Evolutionary conservation across 371 early-diverging fungal species (phyloP), one percentile per base, ranked within the genome.

Genomic region (Saksenaea oblongispora): DNA sequence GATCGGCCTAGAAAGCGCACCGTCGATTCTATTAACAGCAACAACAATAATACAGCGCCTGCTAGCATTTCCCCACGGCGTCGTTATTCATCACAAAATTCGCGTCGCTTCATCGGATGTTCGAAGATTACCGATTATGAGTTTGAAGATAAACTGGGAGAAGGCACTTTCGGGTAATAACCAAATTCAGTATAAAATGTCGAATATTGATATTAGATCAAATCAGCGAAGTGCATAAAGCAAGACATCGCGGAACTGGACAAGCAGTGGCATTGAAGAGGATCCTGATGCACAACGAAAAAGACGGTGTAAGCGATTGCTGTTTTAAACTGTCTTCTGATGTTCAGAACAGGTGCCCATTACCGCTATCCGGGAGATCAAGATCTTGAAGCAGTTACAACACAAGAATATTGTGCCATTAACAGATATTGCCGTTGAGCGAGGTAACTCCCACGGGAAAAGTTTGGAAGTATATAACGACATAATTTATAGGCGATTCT

Each of bases 361-460:
- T 61, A 98, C 98, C 2, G 95, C 96, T 26, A 85, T 98, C 54
- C 87, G 99, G 56, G 99, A 99, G 74, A 95, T 98, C 68, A 92
- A 93, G 71, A 85, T 97, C 59, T 76, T 99, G 44, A 90, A 93
- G 64, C 82, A 88, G 36, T 78, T 97, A 28, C 72, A 72, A 31
- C 97, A 98, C 68, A 83, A 79, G 39, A 96, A 98, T 76, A 87
- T 99, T 54, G 89, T 99, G 51, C 85, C 88, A 31, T 76, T 98
- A 54, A 67, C 84, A 0, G 96, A 94, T 63, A 90, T 97, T 64
- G 91, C 92, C 8, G 84, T 88, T 39, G 79, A 78, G 41, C 83
- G 82, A 65, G 89, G 91, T 84, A 71, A 65, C 8, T 27, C 51
- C 44, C 10, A 24, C 1, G 3, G 22, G 31, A 15, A n/a, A 28